Percentiles rank a stretch among this genome's conserved stretches.
phyloP scores from a whole-genome alignment of 2,329 filamentous ascomycete genomes.

The Alternaria brassicicola region DNA sequence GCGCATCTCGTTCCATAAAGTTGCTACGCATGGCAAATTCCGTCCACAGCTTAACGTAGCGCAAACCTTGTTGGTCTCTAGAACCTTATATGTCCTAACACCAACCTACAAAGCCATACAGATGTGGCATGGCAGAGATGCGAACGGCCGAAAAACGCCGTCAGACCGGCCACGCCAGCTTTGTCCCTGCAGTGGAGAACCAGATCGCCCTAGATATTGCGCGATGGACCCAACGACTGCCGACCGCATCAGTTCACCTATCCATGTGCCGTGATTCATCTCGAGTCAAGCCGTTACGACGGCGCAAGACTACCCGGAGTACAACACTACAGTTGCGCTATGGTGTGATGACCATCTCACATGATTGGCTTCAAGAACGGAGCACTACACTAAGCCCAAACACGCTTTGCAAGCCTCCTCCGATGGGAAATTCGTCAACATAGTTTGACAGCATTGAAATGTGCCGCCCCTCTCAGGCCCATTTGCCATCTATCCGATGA shows the following conservation, averaged over 20 bases:
- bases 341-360: not conserved
- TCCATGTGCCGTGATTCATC: not conserved
- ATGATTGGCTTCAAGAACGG: not conserved
- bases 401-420: not conserved
- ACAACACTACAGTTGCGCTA: not conserved
- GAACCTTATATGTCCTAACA: not conserved
- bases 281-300: not conserved
- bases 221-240: not conserved
- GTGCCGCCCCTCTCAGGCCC: not conserved
- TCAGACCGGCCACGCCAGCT: not conserved
- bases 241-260: not conserved
- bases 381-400: not conserved
- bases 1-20: too few relatives aligned
- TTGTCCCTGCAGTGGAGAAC: not conserved
- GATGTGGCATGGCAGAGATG: not conserved
- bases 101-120: not conserved
- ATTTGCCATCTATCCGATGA: not conserved
- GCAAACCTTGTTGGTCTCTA: not conserved
- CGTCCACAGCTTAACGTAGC: not conserved
- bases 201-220: not conserved
- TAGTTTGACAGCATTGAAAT: not conserved
- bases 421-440: not conserved
- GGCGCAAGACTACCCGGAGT: not conserved
- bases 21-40: not conserved
- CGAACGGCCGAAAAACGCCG: not conserved